These are phyloP conservation scores for Karstenula rhodostoma DNA, from an alignment of 2,329 filamentous ascomycete genomes.

Conservation along the genomic window DNA sequence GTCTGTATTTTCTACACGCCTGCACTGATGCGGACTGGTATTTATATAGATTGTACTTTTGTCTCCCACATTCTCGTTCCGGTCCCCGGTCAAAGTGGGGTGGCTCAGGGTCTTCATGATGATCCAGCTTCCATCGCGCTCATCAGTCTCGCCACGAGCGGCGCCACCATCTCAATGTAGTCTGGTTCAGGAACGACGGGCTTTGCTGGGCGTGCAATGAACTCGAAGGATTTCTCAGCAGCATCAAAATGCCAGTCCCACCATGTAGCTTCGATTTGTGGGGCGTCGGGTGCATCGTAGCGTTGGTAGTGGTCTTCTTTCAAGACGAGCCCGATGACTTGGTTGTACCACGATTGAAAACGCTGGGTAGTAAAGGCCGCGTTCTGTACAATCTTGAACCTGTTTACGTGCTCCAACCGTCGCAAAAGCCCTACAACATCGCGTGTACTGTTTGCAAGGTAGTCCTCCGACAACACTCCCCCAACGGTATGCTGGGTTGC, in stretches of 20 bases:
- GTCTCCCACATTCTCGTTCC: not conserved
- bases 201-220: constrained; percentile 40
- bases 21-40: not conserved
- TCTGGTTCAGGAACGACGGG: constrained; percentile 43
- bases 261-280: constrained; percentile 46
- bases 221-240: constrained; percentile 35
- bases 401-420: constrained; percentile 41
- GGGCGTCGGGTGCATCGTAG: constrained; percentile 43
- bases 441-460: constrained; percentile 41
- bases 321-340: constrained; percentile 49
- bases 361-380: constrained; percentile 45
- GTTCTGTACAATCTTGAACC: constrained; percentile 47
- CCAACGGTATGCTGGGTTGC: constrained; percentile 19
- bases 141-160: constrained; percentile 47
- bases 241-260: constrained; percentile 51
- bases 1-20: not conserved
- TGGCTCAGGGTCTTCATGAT: not conserved
- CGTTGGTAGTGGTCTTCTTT: constrained; percentile 53
- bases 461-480: constrained; percentile 43
- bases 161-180: constrained; percentile 50
- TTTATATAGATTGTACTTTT: not conserved
- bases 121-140: constrained; percentile 41
- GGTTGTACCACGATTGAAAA: constrained; percentile 50
- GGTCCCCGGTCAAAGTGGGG: not conserved
- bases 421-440: constrained; percentile 46